Percentiles rank a stretch among this genome's conserved stretches.
Evolutionary conservation across 192 early-diverging fungal genomes (phyloP).

Genomic region (Allomyces javanicus): DNA sequence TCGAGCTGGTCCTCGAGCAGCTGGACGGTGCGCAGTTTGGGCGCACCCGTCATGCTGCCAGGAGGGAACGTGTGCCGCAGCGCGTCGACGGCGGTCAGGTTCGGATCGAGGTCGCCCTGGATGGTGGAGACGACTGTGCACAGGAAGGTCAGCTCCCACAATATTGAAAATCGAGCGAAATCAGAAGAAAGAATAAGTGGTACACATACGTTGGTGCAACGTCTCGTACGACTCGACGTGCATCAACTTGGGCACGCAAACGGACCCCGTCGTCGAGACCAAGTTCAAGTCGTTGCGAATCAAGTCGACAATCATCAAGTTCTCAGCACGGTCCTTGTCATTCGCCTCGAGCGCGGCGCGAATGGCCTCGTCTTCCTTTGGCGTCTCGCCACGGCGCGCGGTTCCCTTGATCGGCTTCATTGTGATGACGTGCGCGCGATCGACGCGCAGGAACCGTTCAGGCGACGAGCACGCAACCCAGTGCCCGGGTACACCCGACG

Average conservation of each 20-base stretch:
- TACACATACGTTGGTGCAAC: slow-evolving; percentile 68
- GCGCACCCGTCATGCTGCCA: slow-evolving; percentile 95
- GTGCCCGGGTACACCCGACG: neutral
- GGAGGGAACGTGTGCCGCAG: neutral
- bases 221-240: slow-evolving; percentile 71
- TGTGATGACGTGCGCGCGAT: slow-evolving; percentile 29
- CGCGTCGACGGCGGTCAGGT: neutral
- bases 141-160: neutral
- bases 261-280: slow-evolving; percentile 40
- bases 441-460: slow-evolving; percentile 54
- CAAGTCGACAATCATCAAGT: slow-evolving; percentile 95
- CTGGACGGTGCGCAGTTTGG: slow-evolving; percentile 67
- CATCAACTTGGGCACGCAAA: slow-evolving; percentile 68
- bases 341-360: slow-evolving; percentile 23
- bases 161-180: neutral
- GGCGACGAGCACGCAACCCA: slow-evolving; percentile 25
- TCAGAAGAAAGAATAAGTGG: neutral
- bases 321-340: slow-evolving; percentile 86
- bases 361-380: neutral
- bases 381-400: slow-evolving; percentile 1
- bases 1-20: slow-evolving; percentile 55
- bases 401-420: slow-evolving; percentile 99
- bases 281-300: slow-evolving; percentile 81
- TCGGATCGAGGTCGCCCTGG: neutral
- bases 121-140: neutral